Evolutionary conservation across 495 filamentous ascomycete genomes (phyloP).

Genomic region (Talaromyces adpressus): DNA sequence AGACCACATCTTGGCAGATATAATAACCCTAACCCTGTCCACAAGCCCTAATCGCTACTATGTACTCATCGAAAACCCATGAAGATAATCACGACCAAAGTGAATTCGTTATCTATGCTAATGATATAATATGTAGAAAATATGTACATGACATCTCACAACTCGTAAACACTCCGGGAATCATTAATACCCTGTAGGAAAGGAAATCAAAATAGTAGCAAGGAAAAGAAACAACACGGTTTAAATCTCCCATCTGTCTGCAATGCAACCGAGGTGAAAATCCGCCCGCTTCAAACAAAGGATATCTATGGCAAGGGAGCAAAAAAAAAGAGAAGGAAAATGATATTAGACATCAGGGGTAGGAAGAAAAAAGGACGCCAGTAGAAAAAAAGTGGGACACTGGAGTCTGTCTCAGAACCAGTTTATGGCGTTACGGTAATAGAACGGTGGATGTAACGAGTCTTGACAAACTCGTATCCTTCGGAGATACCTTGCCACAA

Average conservation of each 20-base stretch:
- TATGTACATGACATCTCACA: neutral
- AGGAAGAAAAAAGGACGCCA: neutral
- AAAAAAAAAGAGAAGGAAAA: neutral
- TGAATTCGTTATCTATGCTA: neutral
- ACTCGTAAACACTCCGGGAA: neutral
- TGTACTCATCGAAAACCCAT: neutral
- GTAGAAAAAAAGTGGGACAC: neutral
- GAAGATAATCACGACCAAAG: neutral
- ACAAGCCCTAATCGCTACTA: neutral
- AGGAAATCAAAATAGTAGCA: neutral
- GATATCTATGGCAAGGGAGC: neutral
- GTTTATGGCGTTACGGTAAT: constrained; percentile 27
- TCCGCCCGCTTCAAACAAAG: neutral
- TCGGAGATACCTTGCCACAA: constrained; percentile 41
- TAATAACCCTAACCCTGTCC: neutral
- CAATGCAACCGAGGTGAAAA: neutral
- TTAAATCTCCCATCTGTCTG: neutral
- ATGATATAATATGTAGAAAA: neutral
- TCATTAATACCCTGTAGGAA: neutral
- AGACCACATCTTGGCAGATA: neutral
- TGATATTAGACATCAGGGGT: neutral
- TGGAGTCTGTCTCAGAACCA: neutral
- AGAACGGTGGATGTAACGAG: constrained; percentile 36
- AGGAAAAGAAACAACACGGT: neutral
- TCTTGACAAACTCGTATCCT: constrained; percentile 36